These are phyloP conservation scores for Aegle marmelos DNA, from an alignment of 345 rosid genomes.

Conservation along the genomic window DNA sequence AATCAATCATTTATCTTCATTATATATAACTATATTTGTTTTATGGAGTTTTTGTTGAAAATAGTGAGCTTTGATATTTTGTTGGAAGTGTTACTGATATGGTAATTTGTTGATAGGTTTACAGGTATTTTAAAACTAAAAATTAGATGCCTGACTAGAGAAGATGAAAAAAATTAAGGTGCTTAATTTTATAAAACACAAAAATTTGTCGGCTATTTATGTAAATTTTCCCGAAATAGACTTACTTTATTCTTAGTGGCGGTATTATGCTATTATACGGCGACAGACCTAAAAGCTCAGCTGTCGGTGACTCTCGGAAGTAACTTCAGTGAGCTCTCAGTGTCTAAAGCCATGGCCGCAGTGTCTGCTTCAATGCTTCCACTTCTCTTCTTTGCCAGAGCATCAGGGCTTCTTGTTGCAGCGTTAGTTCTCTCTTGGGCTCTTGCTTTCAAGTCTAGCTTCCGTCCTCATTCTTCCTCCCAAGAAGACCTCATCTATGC, in stretches of 20 bases:
- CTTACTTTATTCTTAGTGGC: neutral
- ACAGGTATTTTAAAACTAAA: too few species aligned
- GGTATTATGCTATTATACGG: neutral
- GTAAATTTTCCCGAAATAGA: neutral
- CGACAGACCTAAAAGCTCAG: neutral
- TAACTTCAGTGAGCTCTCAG: neutral
- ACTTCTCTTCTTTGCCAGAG: conserved; percentile 63
- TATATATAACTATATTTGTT: too few species aligned
- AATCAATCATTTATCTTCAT: too few species aligned
- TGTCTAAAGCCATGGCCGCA: conserved; percentile 16
- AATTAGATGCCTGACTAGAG: too few species aligned
- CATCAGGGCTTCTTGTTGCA: conserved; percentile 57
- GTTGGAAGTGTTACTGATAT: too few species aligned
- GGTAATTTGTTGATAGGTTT: too few species aligned
- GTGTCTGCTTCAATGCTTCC: conserved; percentile 29
- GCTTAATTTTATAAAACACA: too few species aligned
- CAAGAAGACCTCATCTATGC: conserved; percentile 60
- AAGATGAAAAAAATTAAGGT: too few species aligned
- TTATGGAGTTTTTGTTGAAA: too few species aligned
- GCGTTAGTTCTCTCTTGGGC: conserved; percentile 69
- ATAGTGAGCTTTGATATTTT: too few species aligned
- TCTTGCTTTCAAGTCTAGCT: conserved; percentile 55
- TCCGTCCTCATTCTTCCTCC: conserved; percentile 46
- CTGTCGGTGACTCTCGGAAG: conserved; percentile 5
- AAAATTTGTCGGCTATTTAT: too few species aligned